Conservation (phyloP, 306 rosid species). For the Glycine latifolia region DNA sequence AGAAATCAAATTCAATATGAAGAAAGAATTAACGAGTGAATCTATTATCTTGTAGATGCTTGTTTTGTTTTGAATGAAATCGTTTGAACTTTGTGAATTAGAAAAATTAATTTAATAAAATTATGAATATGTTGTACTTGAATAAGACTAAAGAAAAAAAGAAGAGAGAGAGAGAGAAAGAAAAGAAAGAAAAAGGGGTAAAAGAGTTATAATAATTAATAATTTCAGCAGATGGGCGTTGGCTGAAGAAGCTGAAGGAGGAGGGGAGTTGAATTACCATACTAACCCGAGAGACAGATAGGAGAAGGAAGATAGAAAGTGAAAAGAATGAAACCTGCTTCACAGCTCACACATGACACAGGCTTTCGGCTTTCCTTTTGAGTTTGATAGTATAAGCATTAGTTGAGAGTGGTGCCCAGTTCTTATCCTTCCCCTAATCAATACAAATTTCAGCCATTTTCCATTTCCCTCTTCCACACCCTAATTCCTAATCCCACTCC, state of each 20-base stretch:
- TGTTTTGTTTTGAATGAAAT: too few species aligned
- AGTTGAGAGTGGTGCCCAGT: conserved; percentile 57
- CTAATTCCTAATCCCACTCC: too few species aligned
- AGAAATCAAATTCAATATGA: not conserved
- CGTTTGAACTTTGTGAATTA: not conserved
- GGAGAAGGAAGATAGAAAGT: not conserved
- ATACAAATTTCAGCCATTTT: not conserved
- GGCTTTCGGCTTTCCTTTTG: too few species aligned
- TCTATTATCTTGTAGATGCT: not conserved
- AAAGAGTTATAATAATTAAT: too few species aligned
- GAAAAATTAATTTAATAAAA: too few species aligned
- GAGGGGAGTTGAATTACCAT: conserved; percentile 36
- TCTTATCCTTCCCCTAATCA: conserved; percentile 45
- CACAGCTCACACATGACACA: conserved; percentile 36
- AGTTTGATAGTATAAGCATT: too few species aligned
- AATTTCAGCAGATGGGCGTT: too few species aligned
- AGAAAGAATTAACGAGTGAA: not conserved
- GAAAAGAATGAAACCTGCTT: conserved; percentile 49
- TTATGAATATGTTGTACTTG: too few species aligned
- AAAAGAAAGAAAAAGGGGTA: too few species aligned
- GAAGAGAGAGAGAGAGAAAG: too few species aligned
- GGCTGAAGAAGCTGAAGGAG: not conserved
- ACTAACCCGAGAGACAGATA: conserved; percentile 15
- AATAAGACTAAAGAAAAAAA: too few species aligned
- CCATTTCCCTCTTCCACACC: not conserved